Percentiles rank a stretch among this genome's conserved stretches.
These are phyloP conservation scores for Fagus sylvatica DNA, from an alignment of 306 rosid species.

Conservation along the genomic window DNA sequence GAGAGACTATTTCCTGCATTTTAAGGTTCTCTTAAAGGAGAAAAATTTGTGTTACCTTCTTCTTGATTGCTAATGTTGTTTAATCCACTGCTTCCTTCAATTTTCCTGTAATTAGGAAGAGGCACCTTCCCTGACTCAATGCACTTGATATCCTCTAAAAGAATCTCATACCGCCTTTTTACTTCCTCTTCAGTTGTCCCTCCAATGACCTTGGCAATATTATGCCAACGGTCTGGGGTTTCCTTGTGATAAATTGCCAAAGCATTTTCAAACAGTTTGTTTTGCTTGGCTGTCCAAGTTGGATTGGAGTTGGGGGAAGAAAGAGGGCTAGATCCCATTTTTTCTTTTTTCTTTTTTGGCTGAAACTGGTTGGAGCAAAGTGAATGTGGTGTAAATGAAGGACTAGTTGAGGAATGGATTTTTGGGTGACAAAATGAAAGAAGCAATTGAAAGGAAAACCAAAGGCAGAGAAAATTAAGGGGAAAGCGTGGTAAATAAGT, in stretches of 20 bases:
- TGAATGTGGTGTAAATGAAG: neutral
- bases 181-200: constrained; percentile 67
- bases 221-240: constrained; percentile 62
- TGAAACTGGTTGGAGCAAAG: constrained; percentile 8
- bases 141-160: constrained; percentile 53
- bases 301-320: constrained; percentile 29
- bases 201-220: constrained; percentile 61
- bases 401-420: constrained; percentile 26
- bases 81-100: constrained; percentile 23
- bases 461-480: constrained; percentile 10
- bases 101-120: constrained; percentile 40
- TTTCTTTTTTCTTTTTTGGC: constrained; percentile 15
- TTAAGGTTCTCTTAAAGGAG: neutral
- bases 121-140: constrained; percentile 72
- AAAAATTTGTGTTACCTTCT: constrained; percentile 37
- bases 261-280: constrained; percentile 62
- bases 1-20: too few relatives aligned
- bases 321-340: constrained; percentile 43
- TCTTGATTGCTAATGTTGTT: constrained; percentile 32
- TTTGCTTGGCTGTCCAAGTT: constrained; percentile 58
- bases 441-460: constrained; percentile 6
- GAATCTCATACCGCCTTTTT: constrained; percentile 59
- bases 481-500: constrained; percentile 28
- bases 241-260: constrained; percentile 64
- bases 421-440: constrained; percentile 22